Evolutionary conservation across 1,139 yeast species (phyloP).

Genomic region (Maudiozyma humilis): DNA sequence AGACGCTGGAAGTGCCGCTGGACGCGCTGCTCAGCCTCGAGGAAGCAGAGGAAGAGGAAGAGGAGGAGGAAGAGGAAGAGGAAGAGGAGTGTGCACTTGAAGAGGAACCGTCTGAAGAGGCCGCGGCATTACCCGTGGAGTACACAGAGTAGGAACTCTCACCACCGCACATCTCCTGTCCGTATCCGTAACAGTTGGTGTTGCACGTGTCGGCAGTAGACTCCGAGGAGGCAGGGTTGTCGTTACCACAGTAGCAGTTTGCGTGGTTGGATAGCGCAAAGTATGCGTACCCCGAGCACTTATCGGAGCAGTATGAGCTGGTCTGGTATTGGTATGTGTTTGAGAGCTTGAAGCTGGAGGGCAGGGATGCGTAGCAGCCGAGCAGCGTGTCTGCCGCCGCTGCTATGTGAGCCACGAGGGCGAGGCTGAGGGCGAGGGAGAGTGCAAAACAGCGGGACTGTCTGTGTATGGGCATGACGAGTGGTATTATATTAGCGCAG

Average conservation of each 20-base stretch:
- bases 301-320: slow-evolving; percentile 36
- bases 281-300: slow-evolving; percentile 39
- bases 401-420: background rate
- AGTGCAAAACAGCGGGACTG: background rate
- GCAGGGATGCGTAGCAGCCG: slow-evolving; percentile 33
- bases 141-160: slow-evolving; percentile 34
- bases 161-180: slow-evolving; percentile 37
- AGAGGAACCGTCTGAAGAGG: slow-evolving; percentile 12
- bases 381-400: slow-evolving; percentile 11
- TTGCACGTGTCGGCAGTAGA: slow-evolving; percentile 28
- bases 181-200: slow-evolving; percentile 32
- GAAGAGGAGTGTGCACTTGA: slow-evolving; percentile 4
- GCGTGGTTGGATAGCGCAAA: slow-evolving; percentile 46
- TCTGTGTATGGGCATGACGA: background rate
- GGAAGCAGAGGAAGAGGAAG: background rate
- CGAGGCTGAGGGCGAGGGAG: background rate
- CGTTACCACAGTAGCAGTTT: slow-evolving; percentile 47
- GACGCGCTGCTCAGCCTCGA: background rate
- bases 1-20: background rate
- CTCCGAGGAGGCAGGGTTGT: slow-evolving; percentile 33
- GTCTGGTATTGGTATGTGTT: slow-evolving; percentile 41
- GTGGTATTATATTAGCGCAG: too few species aligned
- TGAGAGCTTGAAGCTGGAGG: slow-evolving; percentile 32
- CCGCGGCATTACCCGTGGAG: slow-evolving; percentile 19
- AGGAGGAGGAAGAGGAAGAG: slow-evolving; percentile 1